phyloP scores from a whole-genome alignment of 768 basidiomycete genomes.

The Agaricus blazei region DNA sequence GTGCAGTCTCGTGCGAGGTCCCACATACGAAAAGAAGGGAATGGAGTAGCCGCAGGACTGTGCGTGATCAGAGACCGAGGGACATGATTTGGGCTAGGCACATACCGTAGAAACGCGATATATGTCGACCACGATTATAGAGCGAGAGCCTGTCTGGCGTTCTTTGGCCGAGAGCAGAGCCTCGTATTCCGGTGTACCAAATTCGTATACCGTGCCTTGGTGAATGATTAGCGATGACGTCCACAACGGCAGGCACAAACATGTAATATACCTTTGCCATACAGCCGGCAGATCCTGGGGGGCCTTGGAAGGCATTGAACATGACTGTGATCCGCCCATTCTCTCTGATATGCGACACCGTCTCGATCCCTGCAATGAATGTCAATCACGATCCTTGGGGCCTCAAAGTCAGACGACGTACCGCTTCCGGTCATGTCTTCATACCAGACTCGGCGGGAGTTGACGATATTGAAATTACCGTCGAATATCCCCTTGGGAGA shows the following conservation, averaged over 20 bases:
- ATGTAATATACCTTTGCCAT: constrained; percentile 41
- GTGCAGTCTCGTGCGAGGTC: constrained; percentile 43
- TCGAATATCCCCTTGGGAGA: constrained; percentile 51
- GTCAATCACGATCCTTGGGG: background rate
- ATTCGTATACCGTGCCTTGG: constrained; percentile 50
- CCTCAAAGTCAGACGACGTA: constrained; percentile 19
- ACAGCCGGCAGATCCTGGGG: constrained; percentile 57
- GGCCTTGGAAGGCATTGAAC: constrained; percentile 58
- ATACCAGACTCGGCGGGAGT: constrained; percentile 53
- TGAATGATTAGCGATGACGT: background rate
- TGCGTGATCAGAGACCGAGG: background rate
- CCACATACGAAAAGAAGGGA: constrained; percentile 47
- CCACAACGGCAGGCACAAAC: background rate
- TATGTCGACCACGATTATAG: constrained; percentile 51
- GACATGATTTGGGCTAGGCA: background rate
- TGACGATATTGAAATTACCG: constrained; percentile 47
- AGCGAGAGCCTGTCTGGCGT: constrained; percentile 49
- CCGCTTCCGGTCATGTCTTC: constrained; percentile 65
- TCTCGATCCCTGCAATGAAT: constrained; percentile 41
- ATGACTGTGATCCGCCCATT: constrained; percentile 59
- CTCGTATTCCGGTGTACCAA: constrained; percentile 52
- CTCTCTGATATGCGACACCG: constrained; percentile 56
- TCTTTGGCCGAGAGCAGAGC: constrained; percentile 35
- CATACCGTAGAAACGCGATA: constrained; percentile 40
- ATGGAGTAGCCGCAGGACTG: constrained; percentile 60